Conservation (phyloP, 441 rosid species). For the Heliophila coronopifolia region DNA sequence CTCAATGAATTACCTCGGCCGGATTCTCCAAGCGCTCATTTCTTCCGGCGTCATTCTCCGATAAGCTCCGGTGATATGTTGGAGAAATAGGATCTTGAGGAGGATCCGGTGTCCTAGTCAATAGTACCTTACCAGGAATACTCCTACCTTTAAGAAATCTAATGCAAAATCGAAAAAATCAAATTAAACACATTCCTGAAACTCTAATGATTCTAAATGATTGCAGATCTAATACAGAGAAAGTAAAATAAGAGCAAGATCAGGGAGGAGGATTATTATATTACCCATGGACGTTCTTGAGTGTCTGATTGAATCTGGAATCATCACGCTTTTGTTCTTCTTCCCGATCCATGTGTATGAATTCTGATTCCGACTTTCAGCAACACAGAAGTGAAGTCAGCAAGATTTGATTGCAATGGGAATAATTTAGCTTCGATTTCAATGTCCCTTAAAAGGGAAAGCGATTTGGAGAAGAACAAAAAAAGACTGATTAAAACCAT, state of each 20-base stretch:
- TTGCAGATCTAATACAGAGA: conserved; percentile 22
- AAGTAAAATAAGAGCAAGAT: conserved; percentile 10
- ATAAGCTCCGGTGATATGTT: conserved; percentile 57
- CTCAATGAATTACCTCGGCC: conserved; percentile 37
- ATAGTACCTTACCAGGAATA: conserved; percentile 79
- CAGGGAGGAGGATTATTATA: background rate
- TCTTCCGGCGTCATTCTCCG: conserved; percentile 66
- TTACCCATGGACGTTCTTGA: conserved; percentile 90
- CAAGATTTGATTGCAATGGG: conserved; percentile 1
- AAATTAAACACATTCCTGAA: background rate
- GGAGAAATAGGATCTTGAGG: conserved; percentile 51
- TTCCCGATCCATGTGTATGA: conserved; percentile 34
- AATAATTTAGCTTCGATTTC: conserved; percentile 6
- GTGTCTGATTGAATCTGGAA: conserved; percentile 86
- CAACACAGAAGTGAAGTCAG: conserved; percentile 6
- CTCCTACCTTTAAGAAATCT: conserved; percentile 87
- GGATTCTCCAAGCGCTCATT: conserved; percentile 48
- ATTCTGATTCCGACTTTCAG: background rate
- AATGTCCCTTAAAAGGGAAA: too few relatives aligned
- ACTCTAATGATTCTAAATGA: background rate
- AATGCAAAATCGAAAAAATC: background rate
- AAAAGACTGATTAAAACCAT: background rate
- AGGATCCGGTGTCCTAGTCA: conserved; percentile 71
- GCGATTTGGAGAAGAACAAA: background rate
- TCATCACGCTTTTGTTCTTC: conserved; percentile 45